A percentile compares a stretch with the other conserved stretches of the same genome.
These are phyloP conservation scores for Pythium chondricola DNA, from an alignment of 352 stramenopile genomes.

Conservation along the genomic window DNA sequence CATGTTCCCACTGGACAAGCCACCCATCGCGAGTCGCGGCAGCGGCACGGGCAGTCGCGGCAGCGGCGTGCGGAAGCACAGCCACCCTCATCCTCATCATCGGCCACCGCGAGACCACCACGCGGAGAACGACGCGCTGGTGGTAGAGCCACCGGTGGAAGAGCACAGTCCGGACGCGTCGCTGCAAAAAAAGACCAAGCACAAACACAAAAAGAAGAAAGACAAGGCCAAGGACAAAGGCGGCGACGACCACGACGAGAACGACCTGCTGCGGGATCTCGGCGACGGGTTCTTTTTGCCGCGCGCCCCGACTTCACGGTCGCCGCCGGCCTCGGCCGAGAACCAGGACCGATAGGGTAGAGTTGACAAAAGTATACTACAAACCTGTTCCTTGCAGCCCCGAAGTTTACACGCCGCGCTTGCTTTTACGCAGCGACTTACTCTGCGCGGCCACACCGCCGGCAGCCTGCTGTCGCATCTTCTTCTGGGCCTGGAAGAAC, in stretches of 20 bases:
- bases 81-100: neutral
- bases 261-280: slow-evolving; percentile 13
- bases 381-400: no score
- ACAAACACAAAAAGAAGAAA: slow-evolving; percentile 60
- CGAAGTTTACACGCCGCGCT: slow-evolving; percentile 28
- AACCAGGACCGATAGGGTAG: slow-evolving; percentile 11
- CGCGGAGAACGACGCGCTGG: neutral
- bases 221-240: slow-evolving; percentile 48
- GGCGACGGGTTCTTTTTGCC: slow-evolving; percentile 18
- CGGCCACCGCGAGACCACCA: neutral
- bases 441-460: slow-evolving; percentile 3
- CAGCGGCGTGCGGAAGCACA: slow-evolving; percentile 10
- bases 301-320: slow-evolving; percentile 6
- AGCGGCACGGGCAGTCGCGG: neutral
- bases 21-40: slow-evolving; percentile 15
- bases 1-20: slow-evolving; percentile 20
- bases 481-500: slow-evolving; percentile 90
- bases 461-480: slow-evolving; percentile 55
- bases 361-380: no score
- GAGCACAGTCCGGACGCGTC: slow-evolving; percentile 14
- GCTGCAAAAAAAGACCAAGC: slow-evolving; percentile 32
- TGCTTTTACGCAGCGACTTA: slow-evolving; percentile 27
- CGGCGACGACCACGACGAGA: slow-evolving; percentile 16
- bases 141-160: slow-evolving; percentile 4
- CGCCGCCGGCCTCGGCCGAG: neutral